These are phyloP conservation scores for Alternaria angustiovoidea DNA, from an alignment of 2,329 filamentous ascomycete species.

Conservation along the genomic window DNA sequence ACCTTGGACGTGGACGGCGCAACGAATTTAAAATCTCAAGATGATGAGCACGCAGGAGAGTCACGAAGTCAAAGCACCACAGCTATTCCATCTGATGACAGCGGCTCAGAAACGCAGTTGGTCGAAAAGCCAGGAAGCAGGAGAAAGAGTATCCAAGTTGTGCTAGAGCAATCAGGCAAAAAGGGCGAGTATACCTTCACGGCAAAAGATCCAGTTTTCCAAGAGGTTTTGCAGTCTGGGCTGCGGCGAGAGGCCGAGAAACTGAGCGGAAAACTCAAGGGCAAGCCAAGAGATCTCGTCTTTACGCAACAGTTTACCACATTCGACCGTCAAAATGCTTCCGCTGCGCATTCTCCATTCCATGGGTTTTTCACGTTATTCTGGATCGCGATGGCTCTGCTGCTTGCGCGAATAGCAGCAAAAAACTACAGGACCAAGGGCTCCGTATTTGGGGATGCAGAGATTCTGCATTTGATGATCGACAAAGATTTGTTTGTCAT, in stretches of 20 bases:
- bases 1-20: constrained; percentile 53
- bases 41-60: constrained; percentile 48
- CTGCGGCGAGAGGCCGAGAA: constrained; percentile 54
- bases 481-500: constrained; percentile 61
- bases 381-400: constrained; percentile 74
- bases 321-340: constrained; percentile 76
- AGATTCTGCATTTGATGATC: constrained; percentile 76
- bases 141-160: constrained; percentile 56
- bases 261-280: constrained; percentile 46
- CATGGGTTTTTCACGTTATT: constrained; percentile 83
- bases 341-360: constrained; percentile 72
- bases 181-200: constrained; percentile 59
- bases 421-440: constrained; percentile 75
- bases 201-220: constrained; percentile 59
- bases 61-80: constrained; percentile 39
- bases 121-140: constrained; percentile 27
- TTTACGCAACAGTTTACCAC: constrained; percentile 78
- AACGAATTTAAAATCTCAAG: constrained; percentile 48
- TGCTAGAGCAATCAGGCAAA: constrained; percentile 56
- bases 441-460: constrained; percentile 72
- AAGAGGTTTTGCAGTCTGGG: constrained; percentile 55
- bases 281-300: constrained; percentile 64
- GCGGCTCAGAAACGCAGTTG: constrained; percentile 21
- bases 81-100: constrained; percentile 37
- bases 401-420: constrained; percentile 71